phyloP scores from a whole-genome alignment of 2,329 filamentous ascomycete genomes.

The Diaporthe sp. region DNA sequence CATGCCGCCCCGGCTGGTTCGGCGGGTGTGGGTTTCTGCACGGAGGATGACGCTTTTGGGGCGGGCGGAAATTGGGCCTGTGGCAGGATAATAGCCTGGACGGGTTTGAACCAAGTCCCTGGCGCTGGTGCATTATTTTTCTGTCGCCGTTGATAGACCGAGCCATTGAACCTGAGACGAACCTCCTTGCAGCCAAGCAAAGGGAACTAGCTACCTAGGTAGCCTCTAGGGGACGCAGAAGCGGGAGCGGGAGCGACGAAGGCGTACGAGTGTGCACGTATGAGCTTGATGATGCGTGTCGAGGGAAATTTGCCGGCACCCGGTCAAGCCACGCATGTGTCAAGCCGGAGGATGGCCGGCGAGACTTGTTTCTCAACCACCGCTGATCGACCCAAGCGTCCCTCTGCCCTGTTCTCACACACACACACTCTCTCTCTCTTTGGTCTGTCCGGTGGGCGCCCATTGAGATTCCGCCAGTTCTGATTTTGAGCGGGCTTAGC shows the following conservation, averaged over 20 bases:
- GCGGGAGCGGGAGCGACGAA: neutral
- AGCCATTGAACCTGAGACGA: conserved; percentile 23
- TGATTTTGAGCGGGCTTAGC: neutral
- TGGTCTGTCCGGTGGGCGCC: neutral
- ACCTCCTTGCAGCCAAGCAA: conserved; percentile 20
- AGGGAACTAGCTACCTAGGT: too few relatives aligned
- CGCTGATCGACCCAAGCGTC: neutral
- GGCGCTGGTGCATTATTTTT: conserved; percentile 6
- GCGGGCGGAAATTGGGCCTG: conserved; percentile 13
- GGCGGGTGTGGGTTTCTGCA: neutral
- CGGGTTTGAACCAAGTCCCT: conserved; percentile 11
- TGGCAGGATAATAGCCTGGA: conserved; percentile 25
- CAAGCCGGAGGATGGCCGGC: conserved; percentile 21
- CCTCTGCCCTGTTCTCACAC: neutral
- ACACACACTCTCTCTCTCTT: neutral
- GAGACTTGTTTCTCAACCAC: conserved; percentile 5
- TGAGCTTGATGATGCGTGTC: neutral
- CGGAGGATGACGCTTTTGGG: conserved; percentile 22
- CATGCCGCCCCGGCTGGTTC: conserved; percentile 2
- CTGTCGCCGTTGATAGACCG: conserved; percentile 8
- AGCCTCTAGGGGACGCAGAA: neutral
- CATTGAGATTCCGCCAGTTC: neutral
- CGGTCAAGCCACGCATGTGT: conserved; percentile 22
- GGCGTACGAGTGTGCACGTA: neutral
- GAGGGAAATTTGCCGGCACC: conserved; percentile 22